phyloP scores from a whole-genome alignment of 2,329 filamentous ascomycete genomes.

The Aspergillus sp. region DNA sequence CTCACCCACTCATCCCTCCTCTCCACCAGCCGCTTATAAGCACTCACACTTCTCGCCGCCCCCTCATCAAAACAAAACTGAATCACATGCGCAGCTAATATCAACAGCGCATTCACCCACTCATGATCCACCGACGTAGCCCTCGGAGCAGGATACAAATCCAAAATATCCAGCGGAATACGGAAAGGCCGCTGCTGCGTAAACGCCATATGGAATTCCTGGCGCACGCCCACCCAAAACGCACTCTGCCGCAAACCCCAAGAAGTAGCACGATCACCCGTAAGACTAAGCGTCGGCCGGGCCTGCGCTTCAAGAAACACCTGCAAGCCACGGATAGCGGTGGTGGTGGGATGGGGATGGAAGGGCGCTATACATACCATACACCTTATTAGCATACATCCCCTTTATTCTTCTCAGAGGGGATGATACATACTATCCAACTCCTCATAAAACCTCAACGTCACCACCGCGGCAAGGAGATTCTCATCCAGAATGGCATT shows the following conservation, averaged over 20 bases:
- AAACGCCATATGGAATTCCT: slow-evolving; percentile 51
- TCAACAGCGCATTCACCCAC: slow-evolving; percentile 58
- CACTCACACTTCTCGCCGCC: slow-evolving; percentile 40
- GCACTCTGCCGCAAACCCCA: slow-evolving; percentile 14
- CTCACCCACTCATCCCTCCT: neutral
- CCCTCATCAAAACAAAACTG: slow-evolving; percentile 60
- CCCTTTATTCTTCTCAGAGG: no score
- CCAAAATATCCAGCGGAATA: neutral
- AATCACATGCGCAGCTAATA: slow-evolving; percentile 61
- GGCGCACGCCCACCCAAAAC: slow-evolving; percentile 36
- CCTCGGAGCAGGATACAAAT: neutral
- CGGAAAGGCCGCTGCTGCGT: slow-evolving; percentile 37
- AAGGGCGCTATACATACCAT: slow-evolving; percentile 17
- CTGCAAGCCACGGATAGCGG: slow-evolving; percentile 24
- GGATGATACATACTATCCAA: slow-evolving; percentile 29
- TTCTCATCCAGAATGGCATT: slow-evolving; percentile 12
- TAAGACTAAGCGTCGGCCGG: neutral
- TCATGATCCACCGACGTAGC: slow-evolving; percentile 10
- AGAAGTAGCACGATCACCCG: neutral
- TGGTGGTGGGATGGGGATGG: slow-evolving; percentile 21
- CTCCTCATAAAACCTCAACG: slow-evolving; percentile 47
- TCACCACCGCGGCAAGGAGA: slow-evolving; percentile 43
- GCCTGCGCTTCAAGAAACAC: slow-evolving; percentile 28
- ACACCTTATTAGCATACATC: no score
- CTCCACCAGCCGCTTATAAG: slow-evolving; percentile 32